Evolutionary conservation across 2,329 filamentous ascomycete species (phyloP).

Genomic region (Pestalotiopsis sp.): DNA sequence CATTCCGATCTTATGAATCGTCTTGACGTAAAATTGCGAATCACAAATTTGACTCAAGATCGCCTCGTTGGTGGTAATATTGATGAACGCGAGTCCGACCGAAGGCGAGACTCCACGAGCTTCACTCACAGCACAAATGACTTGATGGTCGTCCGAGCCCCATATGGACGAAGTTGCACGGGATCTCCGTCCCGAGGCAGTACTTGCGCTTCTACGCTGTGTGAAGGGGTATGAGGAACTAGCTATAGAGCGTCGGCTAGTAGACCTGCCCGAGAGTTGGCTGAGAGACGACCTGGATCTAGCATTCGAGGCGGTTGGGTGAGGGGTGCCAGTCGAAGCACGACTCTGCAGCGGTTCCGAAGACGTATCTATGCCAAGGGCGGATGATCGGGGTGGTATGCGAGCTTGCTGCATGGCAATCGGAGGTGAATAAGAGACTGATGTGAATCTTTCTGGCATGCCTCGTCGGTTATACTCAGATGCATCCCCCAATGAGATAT

Average conservation of each 20-base stretch:
- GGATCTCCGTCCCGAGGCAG: constrained; percentile 48
- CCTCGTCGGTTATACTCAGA: no score
- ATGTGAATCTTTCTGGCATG: no score
- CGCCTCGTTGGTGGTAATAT: constrained; percentile 81
- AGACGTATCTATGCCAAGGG: constrained; percentile 2
- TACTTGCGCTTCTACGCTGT: constrained; percentile 33
- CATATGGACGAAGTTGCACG: constrained; percentile 44
- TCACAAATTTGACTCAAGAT: constrained; percentile 91
- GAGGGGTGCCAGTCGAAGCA: constrained; percentile 23
- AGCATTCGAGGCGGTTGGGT: constrained; percentile 14
- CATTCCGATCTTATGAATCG: constrained; percentile 82
- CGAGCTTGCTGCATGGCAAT: neutral
- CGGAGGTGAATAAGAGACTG: neutral
- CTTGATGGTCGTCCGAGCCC: constrained; percentile 61
- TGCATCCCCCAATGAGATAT: no score
- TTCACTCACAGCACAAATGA: constrained; percentile 88
- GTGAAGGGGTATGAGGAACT: constrained; percentile 26
- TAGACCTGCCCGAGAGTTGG: constrained; percentile 28
- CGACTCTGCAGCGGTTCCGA: constrained; percentile 2
- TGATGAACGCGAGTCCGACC: constrained; percentile 85
- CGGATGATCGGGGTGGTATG: neutral
- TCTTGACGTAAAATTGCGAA: constrained; percentile 87
- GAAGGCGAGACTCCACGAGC: constrained; percentile 84
- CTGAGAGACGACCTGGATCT: constrained; percentile 26
- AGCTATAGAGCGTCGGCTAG: constrained; percentile 27